These are phyloP conservation scores for Dothideomycetes sp. DNA, from an alignment of 2,329 filamentous ascomycete genomes.

Conservation along the genomic window DNA sequence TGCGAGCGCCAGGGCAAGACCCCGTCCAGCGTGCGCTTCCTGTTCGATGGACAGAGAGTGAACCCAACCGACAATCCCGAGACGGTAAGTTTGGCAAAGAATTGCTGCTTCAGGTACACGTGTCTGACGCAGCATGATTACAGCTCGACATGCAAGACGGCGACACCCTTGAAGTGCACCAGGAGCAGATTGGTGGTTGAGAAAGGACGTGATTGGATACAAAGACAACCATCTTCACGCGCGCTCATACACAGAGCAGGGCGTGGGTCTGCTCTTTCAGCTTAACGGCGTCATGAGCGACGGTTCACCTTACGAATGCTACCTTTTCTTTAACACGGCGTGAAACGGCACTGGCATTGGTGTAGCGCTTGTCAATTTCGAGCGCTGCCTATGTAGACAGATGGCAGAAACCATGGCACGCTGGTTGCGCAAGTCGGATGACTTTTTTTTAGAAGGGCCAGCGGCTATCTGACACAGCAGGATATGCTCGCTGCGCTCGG, in stretches of 20 bases:
- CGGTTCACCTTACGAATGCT: background rate
- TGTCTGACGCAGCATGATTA: background rate
- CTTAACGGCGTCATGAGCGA: background rate
- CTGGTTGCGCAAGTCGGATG: background rate
- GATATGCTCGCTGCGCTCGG: too few species aligned
- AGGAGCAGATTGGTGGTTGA: slow-evolving; percentile 86
- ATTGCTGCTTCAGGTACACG: background rate
- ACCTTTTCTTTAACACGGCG: background rate
- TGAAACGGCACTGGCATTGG: background rate
- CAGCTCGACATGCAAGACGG: slow-evolving; percentile 96
- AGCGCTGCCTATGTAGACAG: too few species aligned
- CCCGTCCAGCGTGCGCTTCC: slow-evolving; percentile 72
- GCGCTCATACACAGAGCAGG: too few species aligned
- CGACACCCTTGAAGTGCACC: slow-evolving; percentile 92
- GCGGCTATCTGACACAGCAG: background rate
- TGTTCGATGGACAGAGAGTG: slow-evolving; percentile 93
- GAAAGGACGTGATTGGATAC: background rate
- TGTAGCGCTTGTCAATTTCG: background rate
- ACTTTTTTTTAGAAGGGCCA: background rate
- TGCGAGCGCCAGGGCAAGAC: slow-evolving; percentile 93
- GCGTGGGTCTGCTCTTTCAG: background rate
- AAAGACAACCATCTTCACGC: background rate
- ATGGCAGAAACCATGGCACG: background rate
- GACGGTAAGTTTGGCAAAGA: slow-evolving; percentile 50
- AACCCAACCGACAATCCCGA: slow-evolving; percentile 84